Conservation (phyloP, 176 grass and related monocot species). For the Aegilops speltoides region DNA sequence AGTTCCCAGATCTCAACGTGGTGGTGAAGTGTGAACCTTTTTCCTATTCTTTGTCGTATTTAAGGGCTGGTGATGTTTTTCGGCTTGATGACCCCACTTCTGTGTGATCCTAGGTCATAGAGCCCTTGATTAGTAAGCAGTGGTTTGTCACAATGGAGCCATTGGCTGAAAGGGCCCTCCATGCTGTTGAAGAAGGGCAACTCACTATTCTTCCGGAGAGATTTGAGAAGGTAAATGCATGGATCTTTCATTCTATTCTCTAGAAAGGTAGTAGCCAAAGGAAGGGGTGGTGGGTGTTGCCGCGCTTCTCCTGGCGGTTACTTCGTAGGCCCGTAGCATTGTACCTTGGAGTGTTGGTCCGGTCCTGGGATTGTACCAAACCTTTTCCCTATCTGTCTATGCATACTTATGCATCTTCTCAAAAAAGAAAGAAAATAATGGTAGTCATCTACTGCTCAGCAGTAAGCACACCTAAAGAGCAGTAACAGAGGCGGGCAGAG, state of each 20-base stretch:
- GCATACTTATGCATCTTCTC: background rate
- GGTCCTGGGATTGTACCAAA: background rate
- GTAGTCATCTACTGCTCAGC: slow-evolving; percentile 2
- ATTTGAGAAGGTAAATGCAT: slow-evolving; percentile 91
- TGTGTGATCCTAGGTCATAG: slow-evolving; percentile 71
- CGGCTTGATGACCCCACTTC: slow-evolving; percentile 33
- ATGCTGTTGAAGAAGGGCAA: slow-evolving; percentile 78
- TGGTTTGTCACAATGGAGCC: slow-evolving; percentile 99
- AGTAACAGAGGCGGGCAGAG: background rate
- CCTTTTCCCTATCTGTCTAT: background rate
- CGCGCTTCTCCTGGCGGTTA: background rate
- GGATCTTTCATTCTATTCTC: slow-evolving; percentile 6
- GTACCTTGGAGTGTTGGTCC: no score
- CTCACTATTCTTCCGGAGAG: slow-evolving; percentile 95
- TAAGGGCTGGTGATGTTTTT: slow-evolving; percentile 20
- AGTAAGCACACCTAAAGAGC: slow-evolving; percentile 2
- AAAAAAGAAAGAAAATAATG: background rate
- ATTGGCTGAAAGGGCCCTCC: slow-evolving; percentile 86
- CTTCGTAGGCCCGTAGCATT: background rate
- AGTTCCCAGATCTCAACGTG: slow-evolving; percentile 97
- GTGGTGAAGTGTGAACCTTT: slow-evolving; percentile 84
- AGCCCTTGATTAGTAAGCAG: slow-evolving; percentile 97
- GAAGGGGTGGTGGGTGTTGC: background rate
- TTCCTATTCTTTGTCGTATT: slow-evolving; percentile 36
- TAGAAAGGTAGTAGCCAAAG: background rate